phyloP scores from a whole-genome alignment of 2,329 filamentous ascomycete genomes.

The Xylariomycetidae sp. region DNA sequence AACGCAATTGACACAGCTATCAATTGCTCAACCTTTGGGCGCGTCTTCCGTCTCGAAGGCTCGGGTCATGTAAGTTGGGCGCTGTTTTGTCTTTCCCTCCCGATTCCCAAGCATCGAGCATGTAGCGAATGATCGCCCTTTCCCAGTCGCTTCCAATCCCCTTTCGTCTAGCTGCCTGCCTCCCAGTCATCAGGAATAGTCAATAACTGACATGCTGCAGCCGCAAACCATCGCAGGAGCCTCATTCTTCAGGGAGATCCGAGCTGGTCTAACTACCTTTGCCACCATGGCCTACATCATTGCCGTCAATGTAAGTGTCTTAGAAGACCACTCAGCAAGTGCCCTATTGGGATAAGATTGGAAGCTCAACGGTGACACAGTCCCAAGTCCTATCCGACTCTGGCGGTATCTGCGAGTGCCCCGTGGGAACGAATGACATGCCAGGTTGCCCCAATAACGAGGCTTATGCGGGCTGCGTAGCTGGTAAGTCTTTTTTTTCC shows the following conservation, averaged over 20 bases:
- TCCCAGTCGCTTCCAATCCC: too few relatives aligned
- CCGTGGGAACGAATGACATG: constrained; percentile 29
- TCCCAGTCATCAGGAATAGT: too few relatives aligned
- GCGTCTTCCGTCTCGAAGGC: constrained; percentile 58
- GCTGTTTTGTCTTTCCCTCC: constrained; percentile 1
- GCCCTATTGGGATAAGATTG: background rate
- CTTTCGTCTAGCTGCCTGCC: too few relatives aligned
- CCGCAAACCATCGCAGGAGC: constrained; percentile 62
- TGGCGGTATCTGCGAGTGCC: constrained; percentile 71
- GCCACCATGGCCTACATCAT: constrained; percentile 85
- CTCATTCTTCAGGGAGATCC: constrained; percentile 71
- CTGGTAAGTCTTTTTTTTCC: constrained; percentile 31
- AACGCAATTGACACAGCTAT: constrained; percentile 22
- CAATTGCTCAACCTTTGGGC: constrained; percentile 41
- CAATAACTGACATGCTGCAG: constrained; percentile 39
- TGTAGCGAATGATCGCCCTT: too few relatives aligned
- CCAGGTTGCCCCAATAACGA: constrained; percentile 43
- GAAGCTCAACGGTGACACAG: too few relatives aligned
- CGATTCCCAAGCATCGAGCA: too few relatives aligned
- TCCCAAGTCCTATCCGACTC: constrained; percentile 68
- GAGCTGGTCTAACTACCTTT: constrained; percentile 76
- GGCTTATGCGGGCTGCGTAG: constrained; percentile 42
- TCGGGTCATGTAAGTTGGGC: constrained; percentile 55
- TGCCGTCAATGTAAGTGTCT: constrained; percentile 55
- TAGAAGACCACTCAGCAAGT: background rate